Evolutionary conservation across 2,329 filamentous ascomycete species (phyloP).

Genomic region (Clonostachys rosea): DNA sequence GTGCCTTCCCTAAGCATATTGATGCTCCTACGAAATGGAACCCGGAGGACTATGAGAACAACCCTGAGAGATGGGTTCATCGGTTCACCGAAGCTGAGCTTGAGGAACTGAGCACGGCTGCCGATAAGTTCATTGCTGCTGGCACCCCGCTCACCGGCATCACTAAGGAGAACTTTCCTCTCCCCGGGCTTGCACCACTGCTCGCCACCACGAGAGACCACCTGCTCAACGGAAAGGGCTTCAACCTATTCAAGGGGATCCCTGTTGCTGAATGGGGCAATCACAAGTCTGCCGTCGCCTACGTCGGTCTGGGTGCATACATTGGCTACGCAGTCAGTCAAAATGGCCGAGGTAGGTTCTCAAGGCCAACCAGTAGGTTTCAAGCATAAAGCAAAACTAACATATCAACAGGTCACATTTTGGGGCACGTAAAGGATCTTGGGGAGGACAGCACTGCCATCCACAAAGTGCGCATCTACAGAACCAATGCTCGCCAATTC

Average conservation of each 20-base stretch:
- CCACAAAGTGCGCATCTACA: conserved; percentile 84
- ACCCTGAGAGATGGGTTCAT: conserved; percentile 70
- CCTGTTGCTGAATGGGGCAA: conserved; percentile 72
- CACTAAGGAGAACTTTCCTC: conserved; percentile 35
- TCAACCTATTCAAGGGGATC: conserved; percentile 84
- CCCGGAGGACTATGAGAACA: conserved; percentile 55
- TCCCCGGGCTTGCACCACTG: no score
- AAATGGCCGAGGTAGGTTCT: conserved; percentile 52
- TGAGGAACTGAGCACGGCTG: conserved; percentile 57
- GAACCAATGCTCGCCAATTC: conserved; percentile 63
- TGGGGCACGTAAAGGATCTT: conserved; percentile 86
- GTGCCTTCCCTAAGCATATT: conserved; percentile 66
- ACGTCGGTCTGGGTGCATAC: conserved; percentile 83
- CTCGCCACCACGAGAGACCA: conserved; percentile 7
- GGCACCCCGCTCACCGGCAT: conserved; percentile 67
- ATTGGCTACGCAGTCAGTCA: conserved; percentile 85
- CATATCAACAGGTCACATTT: conserved; percentile 58
- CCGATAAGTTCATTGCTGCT: conserved; percentile 62
- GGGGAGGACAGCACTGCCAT: conserved; percentile 78
- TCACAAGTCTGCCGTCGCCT: conserved; percentile 77
- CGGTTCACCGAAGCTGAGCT: conserved; percentile 62
- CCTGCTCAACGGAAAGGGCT: conserved; percentile 78
- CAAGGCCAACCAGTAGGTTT: no score
- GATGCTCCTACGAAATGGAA: conserved; percentile 69
- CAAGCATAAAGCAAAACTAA: no score